A percentile compares a stretch with the other conserved stretches of the same genome.
These are phyloP conservation scores for Kokia cookei DNA, from an alignment of 441 rosid species.

Conservation along the genomic window DNA sequence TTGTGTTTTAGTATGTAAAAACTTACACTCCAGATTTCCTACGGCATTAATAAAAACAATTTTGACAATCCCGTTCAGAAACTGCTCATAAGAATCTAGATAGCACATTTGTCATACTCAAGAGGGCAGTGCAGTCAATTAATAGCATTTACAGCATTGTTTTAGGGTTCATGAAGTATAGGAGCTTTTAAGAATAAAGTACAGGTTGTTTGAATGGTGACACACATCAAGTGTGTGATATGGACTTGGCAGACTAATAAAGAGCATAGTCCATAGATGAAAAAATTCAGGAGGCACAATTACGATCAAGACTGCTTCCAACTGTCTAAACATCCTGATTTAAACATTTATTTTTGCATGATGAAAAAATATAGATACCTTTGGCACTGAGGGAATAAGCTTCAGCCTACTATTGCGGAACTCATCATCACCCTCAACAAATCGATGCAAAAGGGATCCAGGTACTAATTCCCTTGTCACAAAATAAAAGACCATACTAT, in stretches of 20 bases:
- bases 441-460: slow-evolving; percentile 90
- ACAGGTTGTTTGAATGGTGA: not conserved
- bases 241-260: not conserved
- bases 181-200: not conserved
- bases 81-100: not conserved
- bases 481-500: slow-evolving; percentile 97
- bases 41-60: not conserved
- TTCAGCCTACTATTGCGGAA: slow-evolving; percentile 94
- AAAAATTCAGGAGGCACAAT: not conserved
- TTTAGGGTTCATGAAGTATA: not conserved
- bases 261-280: not conserved
- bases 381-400: slow-evolving; percentile 94
- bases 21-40: not conserved
- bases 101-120: not conserved
- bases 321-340: slow-evolving; percentile 1
- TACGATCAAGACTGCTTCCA: not conserved
- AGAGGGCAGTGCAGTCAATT: not conserved
- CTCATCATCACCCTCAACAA: slow-evolving; percentile 98
- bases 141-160: not conserved
- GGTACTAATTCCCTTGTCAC: slow-evolving; percentile 66
- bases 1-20: not conserved
- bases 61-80: not conserved
- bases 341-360: not conserved
- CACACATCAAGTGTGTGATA: not conserved
- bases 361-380: slow-evolving; percentile 39